A percentile compares a stretch with the other conserved stretches of the same genome.
Conservation (phyloP, 768 basidiomycete genomes). For the Pulveroboletus ravenelii region DNA sequence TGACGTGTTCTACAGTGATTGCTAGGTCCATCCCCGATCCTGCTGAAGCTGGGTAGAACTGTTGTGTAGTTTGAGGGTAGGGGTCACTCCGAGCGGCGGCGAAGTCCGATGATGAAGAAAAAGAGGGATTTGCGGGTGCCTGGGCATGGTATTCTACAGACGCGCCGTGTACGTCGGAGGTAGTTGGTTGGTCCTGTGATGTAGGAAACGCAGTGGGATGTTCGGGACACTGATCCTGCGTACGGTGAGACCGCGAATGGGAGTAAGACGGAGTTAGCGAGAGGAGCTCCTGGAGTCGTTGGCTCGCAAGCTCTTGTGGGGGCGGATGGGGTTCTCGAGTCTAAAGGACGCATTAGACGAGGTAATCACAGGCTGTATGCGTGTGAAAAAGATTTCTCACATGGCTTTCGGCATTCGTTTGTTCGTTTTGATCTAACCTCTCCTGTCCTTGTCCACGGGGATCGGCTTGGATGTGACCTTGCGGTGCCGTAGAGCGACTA, state of each 20-base stretch:
- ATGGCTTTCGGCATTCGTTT: slow-evolving; percentile 1
- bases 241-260: not conserved
- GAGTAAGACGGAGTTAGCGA: slow-evolving; percentile 6
- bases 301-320: slow-evolving; percentile 13
- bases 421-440: not conserved
- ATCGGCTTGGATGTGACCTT: not conserved
- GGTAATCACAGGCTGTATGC: not conserved
- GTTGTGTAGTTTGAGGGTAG: slow-evolving; percentile 3
- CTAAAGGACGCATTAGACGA: not conserved
- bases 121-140: not conserved
- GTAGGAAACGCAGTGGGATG: not conserved
- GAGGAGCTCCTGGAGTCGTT: slow-evolving; percentile 25
- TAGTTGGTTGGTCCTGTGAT: not conserved
- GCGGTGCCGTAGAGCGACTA: not conserved
- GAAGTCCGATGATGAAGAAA: slow-evolving; percentile 9
- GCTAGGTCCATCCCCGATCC: slow-evolving; percentile 6
- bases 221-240: slow-evolving; percentile 2
- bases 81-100: not conserved
- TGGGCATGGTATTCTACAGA: slow-evolving; percentile 3
- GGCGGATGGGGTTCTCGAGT: slow-evolving; percentile 3
- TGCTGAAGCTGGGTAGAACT: slow-evolving; percentile 2
- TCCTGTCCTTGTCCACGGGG: not conserved
- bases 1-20: slow-evolving; percentile 16
- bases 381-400: not conserved
- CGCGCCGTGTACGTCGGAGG: not conserved